phyloP scores from a whole-genome alignment of 2,329 filamentous ascomycete species.

The Fonsecaea multimorphosa region DNA sequence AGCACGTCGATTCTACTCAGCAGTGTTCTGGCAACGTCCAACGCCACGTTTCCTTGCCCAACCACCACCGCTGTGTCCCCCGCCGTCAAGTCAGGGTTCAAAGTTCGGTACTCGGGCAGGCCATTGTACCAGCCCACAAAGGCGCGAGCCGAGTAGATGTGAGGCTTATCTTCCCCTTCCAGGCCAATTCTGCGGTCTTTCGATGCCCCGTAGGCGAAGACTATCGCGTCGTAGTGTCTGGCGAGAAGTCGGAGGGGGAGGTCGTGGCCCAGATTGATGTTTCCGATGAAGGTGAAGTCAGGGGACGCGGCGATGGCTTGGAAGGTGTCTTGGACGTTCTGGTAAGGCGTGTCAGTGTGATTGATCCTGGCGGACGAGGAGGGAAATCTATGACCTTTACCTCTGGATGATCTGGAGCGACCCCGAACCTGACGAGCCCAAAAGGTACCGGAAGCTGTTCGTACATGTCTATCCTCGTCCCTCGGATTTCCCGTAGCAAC shows the following conservation, averaged over 20 bases:
- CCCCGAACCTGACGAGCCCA: constrained; percentile 88
- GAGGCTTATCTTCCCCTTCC: constrained; percentile 74
- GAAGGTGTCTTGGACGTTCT: constrained; percentile 97
- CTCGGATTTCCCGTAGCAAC: constrained; percentile 75
- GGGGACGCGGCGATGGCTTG: constrained; percentile 82
- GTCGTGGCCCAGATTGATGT: constrained; percentile 75
- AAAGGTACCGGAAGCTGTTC: constrained; percentile 91
- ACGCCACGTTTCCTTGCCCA: constrained; percentile 93
- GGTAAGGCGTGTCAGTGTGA: constrained; percentile 11
- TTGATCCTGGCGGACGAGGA: not conserved
- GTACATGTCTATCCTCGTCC: constrained; percentile 89
- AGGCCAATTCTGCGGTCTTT: constrained; percentile 80
- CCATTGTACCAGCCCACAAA: constrained; percentile 99
- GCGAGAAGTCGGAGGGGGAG: constrained; percentile 73
- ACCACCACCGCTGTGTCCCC: constrained; percentile 86
- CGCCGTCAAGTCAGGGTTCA: constrained; percentile 74
- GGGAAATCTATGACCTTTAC: constrained; percentile 74
- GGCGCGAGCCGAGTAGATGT: constrained; percentile 77
- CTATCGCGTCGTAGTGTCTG: constrained; percentile 86
- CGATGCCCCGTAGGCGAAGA: constrained; percentile 92
- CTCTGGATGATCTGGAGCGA: constrained; percentile 97
- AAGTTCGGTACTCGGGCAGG: constrained; percentile 75
- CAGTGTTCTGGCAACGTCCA: constrained; percentile 90
- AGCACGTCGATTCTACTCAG: constrained; percentile 76
- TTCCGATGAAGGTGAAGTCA: constrained; percentile 89